These are phyloP conservation scores for Pulveroboletus frians DNA, from an alignment of 768 basidiomycete genomes.

Conservation along the genomic window DNA sequence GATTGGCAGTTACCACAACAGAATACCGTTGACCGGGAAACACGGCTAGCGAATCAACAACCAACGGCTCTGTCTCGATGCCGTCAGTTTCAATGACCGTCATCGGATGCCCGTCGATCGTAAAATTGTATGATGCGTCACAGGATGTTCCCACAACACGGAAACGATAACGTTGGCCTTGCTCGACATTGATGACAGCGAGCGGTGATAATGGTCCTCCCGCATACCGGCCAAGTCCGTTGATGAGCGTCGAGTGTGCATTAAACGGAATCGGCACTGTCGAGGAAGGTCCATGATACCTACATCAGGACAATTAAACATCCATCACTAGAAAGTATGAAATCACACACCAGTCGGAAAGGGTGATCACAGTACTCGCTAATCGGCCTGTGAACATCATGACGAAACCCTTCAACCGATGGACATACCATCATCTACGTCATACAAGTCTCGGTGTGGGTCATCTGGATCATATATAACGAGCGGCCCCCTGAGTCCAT, in stretches of 20 bases:
- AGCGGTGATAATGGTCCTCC: conserved; percentile 32
- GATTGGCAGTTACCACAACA: conserved; percentile 34
- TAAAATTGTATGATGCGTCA: conserved; percentile 39
- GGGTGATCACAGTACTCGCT: conserved; percentile 40
- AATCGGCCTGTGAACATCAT: background rate
- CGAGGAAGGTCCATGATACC: conserved; percentile 18
- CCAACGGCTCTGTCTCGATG: conserved; percentile 33
- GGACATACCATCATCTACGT: conserved; percentile 38
- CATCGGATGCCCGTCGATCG: conserved; percentile 41
- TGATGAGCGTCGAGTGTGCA: conserved; percentile 34
- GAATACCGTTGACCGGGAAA: conserved; percentile 50
- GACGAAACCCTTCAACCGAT: background rate
- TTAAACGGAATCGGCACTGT: conserved; percentile 4
- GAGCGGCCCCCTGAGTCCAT: conserved; percentile 26
- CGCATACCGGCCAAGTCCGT: conserved; percentile 34
- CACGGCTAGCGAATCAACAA: conserved; percentile 41
- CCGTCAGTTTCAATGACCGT: conserved; percentile 47
- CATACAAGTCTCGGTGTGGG: conserved; percentile 35
- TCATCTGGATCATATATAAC: conserved; percentile 42
- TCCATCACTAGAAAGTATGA: conserved; percentile 24
- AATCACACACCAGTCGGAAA: conserved; percentile 24
- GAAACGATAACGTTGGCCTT: conserved; percentile 34
- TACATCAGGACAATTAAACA: conserved; percentile 2
- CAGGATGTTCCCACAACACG: conserved; percentile 38
- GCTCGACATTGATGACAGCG: conserved; percentile 31